Evolutionary conservation across 2,329 filamentous ascomycete species (phyloP), one percentile per base, ranked within the genome.

Genomic region (Fusarium musae): DNA sequence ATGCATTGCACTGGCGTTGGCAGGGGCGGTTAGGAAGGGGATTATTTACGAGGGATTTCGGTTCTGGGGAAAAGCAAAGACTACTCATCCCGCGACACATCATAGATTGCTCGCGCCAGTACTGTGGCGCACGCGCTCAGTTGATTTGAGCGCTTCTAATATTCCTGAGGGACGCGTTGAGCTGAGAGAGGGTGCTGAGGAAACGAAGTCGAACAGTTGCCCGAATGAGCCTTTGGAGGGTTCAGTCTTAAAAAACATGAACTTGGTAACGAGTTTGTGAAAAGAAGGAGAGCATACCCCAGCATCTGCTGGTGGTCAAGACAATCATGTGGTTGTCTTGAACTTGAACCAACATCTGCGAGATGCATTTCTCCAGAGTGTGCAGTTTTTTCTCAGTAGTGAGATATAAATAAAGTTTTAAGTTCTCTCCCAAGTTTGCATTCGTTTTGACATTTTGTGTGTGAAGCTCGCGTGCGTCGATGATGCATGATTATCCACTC

Each of bases 1-100:
- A 63, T 85, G 87, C 87, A 89, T 89, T 87, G 87, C 88, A 89
- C 78, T 81, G 88, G 88, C 88, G 88, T 90, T 89, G 79, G 82
- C 72, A 79, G 79, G 66, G 82, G 79, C 78, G 66, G 78, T 74
- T 63, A 61, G 74, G 75, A 75, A 74, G 73, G 75, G 75, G 78
- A 76, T 78, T 72, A 72, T 77, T 73, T 61, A 69, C 69, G 78
- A 80, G 65, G 78, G 54, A 78, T 77, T 73, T 77, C 78, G 80
- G 78, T 78, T 74, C 68, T 76, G 66, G 77, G 63, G 58, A 59
- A 79, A 82, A 82, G 78, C 77, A 78, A 80, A 82, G 80, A 83
- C 77, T 80, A 79, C 74, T 79, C 77, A 81, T 81, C 76, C 79
- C 80, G 78, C 81, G 78, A 83, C 80, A 72, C 73, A 76, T 79